Conservation (phyloP, 257 asterid genomes). For the Gentiana straminea region DNA sequence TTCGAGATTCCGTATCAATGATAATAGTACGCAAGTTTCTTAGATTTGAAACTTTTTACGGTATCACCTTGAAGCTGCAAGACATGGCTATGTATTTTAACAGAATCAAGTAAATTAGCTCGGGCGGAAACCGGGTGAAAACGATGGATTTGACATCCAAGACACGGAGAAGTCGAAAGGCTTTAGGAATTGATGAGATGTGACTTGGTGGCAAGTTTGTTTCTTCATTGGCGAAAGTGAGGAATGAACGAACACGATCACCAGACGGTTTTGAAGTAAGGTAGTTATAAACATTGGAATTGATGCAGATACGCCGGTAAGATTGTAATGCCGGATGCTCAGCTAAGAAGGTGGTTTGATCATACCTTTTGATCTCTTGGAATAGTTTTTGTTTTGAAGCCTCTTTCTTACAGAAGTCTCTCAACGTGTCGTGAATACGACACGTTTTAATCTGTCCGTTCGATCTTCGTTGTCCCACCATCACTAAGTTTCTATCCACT, state of each 20-base stretch:
- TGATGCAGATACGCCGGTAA: not conserved
- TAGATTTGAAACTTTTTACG: slow-evolving; percentile 2
- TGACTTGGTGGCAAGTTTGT: not conserved
- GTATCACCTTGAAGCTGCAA: slow-evolving; percentile 1
- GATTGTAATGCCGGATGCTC: not conserved
- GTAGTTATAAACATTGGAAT: not conserved
- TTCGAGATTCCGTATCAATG: not conserved
- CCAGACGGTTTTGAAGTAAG: slow-evolving; percentile 8
- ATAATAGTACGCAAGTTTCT: slow-evolving; percentile 11
- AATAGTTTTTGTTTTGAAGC: slow-evolving; percentile 4
- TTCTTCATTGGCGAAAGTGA: slow-evolving; percentile 2
- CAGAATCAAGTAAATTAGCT: not conserved
- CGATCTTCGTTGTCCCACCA: not conserved
- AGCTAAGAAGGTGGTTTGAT: not conserved
- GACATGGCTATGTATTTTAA: slow-evolving; percentile 6
- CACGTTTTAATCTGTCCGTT: slow-evolving; percentile 9
- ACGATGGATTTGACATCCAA: not conserved
- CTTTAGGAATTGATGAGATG: not conserved
- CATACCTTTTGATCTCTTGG: not conserved
- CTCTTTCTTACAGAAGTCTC: slow-evolving; percentile 12
- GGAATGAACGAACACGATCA: slow-evolving; percentile 6
- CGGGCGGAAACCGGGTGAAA: not conserved
- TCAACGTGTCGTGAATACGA: slow-evolving; percentile 11
- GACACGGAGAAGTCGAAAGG: slow-evolving; percentile 11
- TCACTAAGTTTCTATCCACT: slow-evolving; percentile 10